Base-by-base conservation (phyloP, 1,139 yeast genomes). In the Diutina rugosa region DNA sequence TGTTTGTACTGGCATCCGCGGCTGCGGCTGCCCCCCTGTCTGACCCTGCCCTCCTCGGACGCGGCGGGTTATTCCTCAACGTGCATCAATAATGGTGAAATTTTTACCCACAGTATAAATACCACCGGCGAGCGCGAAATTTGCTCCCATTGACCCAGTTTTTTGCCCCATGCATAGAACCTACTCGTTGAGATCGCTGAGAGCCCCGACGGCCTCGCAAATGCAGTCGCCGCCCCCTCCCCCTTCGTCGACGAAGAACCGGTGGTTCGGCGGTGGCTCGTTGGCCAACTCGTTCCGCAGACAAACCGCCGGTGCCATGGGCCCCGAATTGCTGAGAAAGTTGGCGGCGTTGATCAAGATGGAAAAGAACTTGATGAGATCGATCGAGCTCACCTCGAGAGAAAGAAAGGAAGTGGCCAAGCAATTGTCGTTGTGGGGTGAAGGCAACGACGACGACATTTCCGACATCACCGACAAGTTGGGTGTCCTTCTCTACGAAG, bases 131-230 rank as follows among this genome's bases (percentile, higher is more conserved):
- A 35, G 41, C 41, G 41, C 41, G 41, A 35, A 35, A 35, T 35
- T 35, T 35, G 41, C 49, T 21, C 29, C 49, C n/a, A 18, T 30
- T 28, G 30, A 44, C 26, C 46, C 21, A 44, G 26, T 16, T 35
- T 35, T 35, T 35, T 35, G 41, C 46, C 26, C 48, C n/a, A 93
- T 93, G 99, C 98, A 93, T 81, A 88, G 98, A 86, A 91, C 99
- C 56, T 93, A 93, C 74, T 93, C 98, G 48, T 81, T 93, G 75
- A 90, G 99, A 82, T 85, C 90, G 64, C 75, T 87, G 58, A 88
- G 96, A 73, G 98, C 98, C 53, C 98, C 98, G 60, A 91, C 98
- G 59, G 97, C 98, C 59, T 81, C 96, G 63, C 97, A 93, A 76
- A 74, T 91, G 73, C 95, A 88, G 71, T 81, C 90, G 58, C 96